A percentile compares a stretch with the other conserved stretches of the same genome.
These are phyloP conservation scores for Corylus heterophylla DNA, from an alignment of 306 rosid genomes.

Conservation along the genomic window DNA sequence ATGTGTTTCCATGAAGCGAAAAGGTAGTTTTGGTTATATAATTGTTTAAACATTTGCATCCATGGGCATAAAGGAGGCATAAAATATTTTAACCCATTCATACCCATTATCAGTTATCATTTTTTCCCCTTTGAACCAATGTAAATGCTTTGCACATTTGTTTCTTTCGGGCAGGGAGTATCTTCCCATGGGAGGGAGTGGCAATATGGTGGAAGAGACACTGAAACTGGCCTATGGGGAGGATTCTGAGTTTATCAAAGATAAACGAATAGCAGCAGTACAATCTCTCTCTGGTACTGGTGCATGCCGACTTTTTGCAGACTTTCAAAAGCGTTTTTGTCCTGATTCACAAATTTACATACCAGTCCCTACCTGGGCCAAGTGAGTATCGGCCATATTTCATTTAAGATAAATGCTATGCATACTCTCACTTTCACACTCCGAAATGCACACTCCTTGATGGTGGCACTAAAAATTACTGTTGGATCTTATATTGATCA, in stretches of 20 bases:
- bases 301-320: constrained; percentile 92
- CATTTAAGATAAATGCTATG: neutral
- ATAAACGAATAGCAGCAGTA: constrained; percentile 89
- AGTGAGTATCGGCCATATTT: constrained; percentile 49
- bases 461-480: no score
- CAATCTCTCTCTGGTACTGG: constrained; percentile 98
- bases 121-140: neutral
- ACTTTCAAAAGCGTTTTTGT: constrained; percentile 86
- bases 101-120: no score
- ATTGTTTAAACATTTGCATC: neutral
- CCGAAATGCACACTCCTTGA: no score
- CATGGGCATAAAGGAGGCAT: neutral
- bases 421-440: no score
- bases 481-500: no score
- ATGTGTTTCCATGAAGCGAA: neutral
- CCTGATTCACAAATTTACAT: constrained; percentile 80
- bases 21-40: neutral
- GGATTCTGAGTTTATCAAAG: constrained; percentile 72
- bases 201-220: constrained; percentile 81
- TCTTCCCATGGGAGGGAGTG: constrained; percentile 94
- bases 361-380: constrained; percentile 90
- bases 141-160: constrained; percentile 22
- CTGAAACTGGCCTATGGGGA: constrained; percentile 95
- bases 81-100: no score
- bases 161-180: constrained; percentile 66